These are phyloP conservation scores for Elongisporangium undulatum DNA, from an alignment of 352 stramenopile species.

Conservation along the genomic window DNA sequence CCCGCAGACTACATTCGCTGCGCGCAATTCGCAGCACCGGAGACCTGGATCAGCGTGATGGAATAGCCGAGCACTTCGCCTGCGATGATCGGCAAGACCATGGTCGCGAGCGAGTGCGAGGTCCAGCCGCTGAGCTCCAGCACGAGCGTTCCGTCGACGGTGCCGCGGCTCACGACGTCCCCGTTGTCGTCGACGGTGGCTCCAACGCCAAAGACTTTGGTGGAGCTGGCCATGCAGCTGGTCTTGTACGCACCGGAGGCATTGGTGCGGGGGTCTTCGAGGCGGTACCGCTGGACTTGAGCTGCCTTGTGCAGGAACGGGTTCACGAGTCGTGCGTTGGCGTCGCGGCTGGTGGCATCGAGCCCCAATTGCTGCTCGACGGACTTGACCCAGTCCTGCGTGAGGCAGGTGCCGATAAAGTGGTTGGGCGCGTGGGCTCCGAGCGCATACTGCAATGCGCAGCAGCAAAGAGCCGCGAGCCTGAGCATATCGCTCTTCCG, in stretches of 20 bases:
- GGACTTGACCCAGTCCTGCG: constrained; percentile 21
- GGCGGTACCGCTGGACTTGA: constrained; percentile 16
- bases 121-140: constrained; percentile 32
- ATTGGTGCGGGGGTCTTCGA: constrained; percentile 22
- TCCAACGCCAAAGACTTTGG: constrained; percentile 16
- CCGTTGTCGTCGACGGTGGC: constrained; percentile 11
- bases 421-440: constrained; percentile 23
- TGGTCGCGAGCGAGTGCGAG: constrained; percentile 28
- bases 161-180: constrained; percentile 5
- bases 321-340: constrained; percentile 19
- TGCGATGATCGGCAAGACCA: constrained; percentile 42
- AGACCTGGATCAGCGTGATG: not conserved
- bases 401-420: constrained; percentile 45
- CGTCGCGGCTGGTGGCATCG: constrained; percentile 15
- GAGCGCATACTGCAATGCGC: not conserved
- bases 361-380: constrained; percentile 19
- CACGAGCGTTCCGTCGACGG: constrained; percentile 18
- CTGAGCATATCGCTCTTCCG: too few relatives aligned
- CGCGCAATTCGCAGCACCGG: constrained; percentile 3
- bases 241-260: constrained; percentile 8
- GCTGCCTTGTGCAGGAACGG: constrained; percentile 39
- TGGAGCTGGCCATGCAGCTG: constrained; percentile 4
- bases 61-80: constrained; percentile 25
- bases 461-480: constrained; percentile 2
- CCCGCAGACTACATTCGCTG: constrained; percentile 30